A percentile compares a stretch with the other conserved stretches of the same genome.
Evolutionary conservation across 371 early-diverging fungal genomes (phyloP).

Genomic region (Mucor indicus): DNA sequence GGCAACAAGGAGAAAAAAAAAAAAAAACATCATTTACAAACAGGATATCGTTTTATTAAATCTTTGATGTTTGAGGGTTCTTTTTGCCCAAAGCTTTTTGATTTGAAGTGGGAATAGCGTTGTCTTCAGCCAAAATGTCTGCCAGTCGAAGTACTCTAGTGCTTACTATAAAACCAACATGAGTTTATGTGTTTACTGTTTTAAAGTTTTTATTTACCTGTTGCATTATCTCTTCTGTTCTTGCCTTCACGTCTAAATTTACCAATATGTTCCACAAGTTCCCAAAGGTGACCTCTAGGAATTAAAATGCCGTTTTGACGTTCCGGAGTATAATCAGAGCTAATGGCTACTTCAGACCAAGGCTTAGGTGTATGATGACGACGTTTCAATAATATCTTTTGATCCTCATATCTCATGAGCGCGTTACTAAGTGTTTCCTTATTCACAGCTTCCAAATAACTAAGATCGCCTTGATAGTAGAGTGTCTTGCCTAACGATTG

Average conservation of each 20-base stretch:
- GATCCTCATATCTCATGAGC: slow-evolving; percentile 64
- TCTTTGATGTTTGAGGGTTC: slow-evolving; percentile 1
- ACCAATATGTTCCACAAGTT: slow-evolving; percentile 82
- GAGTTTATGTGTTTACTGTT: neutral
- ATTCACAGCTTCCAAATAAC: slow-evolving; percentile 82
- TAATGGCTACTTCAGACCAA: slow-evolving; percentile 48
- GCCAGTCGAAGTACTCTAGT: slow-evolving; percentile 30
- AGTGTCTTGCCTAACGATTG: slow-evolving; percentile 82
- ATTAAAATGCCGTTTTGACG: slow-evolving; percentile 49
- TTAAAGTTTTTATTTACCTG: slow-evolving; percentile 41
- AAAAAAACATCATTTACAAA: too few relatives aligned
- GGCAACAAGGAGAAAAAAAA: too few relatives aligned
- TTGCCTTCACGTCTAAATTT: slow-evolving; percentile 83
- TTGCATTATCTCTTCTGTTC: slow-evolving; percentile 83
- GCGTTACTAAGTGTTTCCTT: slow-evolving; percentile 84
- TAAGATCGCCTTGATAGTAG: slow-evolving; percentile 79
- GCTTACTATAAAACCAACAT: slow-evolving; percentile 19
- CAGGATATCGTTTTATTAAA: too few relatives aligned
- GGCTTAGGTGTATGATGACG: slow-evolving; percentile 47
- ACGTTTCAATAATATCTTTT: slow-evolving; percentile 61
- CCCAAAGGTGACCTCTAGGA: slow-evolving; percentile 74
- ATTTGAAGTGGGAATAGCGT: slow-evolving; percentile 14
- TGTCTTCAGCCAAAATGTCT: slow-evolving; percentile 26
- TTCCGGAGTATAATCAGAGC: slow-evolving; percentile 57
- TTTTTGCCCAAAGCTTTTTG: slow-evolving; percentile 18